Evolutionary conservation across 1,284 basidiomycete genomes (phyloP), one percentile per base, ranked within the genome.

Genomic region (Lentinus polychrous): DNA sequence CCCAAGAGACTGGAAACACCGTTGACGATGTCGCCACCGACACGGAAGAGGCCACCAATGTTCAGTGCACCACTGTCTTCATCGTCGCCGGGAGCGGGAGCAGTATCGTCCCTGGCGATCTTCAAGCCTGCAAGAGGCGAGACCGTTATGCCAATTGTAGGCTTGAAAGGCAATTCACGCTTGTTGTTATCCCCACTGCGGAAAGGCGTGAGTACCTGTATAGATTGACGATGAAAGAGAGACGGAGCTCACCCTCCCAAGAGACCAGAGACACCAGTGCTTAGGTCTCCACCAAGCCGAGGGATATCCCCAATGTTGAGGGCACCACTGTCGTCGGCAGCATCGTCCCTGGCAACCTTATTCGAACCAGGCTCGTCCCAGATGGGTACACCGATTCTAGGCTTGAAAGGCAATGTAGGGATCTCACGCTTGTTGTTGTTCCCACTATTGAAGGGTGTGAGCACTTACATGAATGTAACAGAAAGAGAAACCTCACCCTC

Each of bases 1-100:
- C 43, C 41, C 20, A 50, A 17, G 33, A 48, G 32, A 17, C 43
- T 33, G 15, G 20, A 4, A n/a, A 22, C 40, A 33, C 45, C 43
- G 35, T 41, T 42, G 33, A 50, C 37, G 38, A 50, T 27, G 39
- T 33, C 38, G 43, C 22, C 50, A 20, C 49, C 52, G 24, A 50
- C 50, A 41, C 46, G 39, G 10, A 48, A 7, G 39, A 50, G 4
- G 18, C 35, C 17, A 18, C 33, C 50, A n/a, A 34, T 3, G 42
- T 31, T 37, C 10, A 49, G n/a, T 1, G 48, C 43, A 20, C 46
- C 45, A 22, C 49, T 48, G 3, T 47, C 49, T 20, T 51, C 49
- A 31, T 4, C 11, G 14, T 27, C 31, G 44, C 18, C 10, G 43
- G 10, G 10, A 5, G 43, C n/a, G 27, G 10, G 17, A 23, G 43